Evolutionary conservation across 495 filamentous ascomycete species (phyloP), one percentile per base, ranked within the genome.

Genomic region (Wilcoxina mikolae): DNA sequence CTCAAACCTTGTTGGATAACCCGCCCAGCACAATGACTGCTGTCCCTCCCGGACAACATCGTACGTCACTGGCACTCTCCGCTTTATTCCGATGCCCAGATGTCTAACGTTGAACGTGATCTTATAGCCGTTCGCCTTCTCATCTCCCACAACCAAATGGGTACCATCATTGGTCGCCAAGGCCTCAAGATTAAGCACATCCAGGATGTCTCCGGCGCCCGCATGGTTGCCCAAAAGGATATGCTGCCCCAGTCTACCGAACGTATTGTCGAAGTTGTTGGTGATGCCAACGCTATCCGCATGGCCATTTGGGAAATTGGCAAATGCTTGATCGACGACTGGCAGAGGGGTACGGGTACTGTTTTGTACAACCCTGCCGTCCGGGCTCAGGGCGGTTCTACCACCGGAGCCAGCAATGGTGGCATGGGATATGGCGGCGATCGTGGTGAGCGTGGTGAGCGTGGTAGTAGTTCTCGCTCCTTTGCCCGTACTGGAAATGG

Each of bases 201-300:
- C 61, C 91, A 98, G 68, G 93, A 98, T 70, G 81, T 82, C 10
- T 96, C 93, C 2, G 87, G 89, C 57, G 90, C 95, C 54, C 86
- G 91, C 60, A 96, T 98, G 91, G 88, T 96, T 28, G 91, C 91
- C 46, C 89, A 95, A 68, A 98, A 98, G 72, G 91, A 98, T 65
- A 96, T 98, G 91, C 81, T 96, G 28, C 91, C 91, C 24, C 91
- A 96, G 68, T 98, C 91, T 11, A 98, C 91, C n/a, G 91, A 98
- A 72, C 84, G 91, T 44, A 85, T 98, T 60, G 93, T 98, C 52
- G 93, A 96, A 67, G 84, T 98, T 48, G 84, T 90, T 67, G 91
- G 91, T 61, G 87, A 81, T 4, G 85, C 91, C 26, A 87, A 91
- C 29, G 88, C 91, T 43, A 89, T 98, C 62, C 85, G 95, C 68